These are phyloP conservation scores for Tetragonia tetragonoides DNA, from an alignment of 148 eudicot genomes.

Conservation along the genomic window DNA sequence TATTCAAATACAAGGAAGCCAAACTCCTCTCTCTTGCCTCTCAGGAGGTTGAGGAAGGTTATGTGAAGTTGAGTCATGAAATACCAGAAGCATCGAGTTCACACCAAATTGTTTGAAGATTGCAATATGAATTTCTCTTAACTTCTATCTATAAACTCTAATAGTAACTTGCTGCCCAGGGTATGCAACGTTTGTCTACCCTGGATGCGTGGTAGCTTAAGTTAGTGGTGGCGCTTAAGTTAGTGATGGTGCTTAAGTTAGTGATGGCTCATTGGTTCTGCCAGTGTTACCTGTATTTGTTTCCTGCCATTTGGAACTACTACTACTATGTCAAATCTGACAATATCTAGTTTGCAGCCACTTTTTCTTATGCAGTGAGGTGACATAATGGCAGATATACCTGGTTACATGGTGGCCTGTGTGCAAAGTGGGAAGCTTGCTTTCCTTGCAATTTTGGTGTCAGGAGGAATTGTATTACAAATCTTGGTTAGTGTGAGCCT, in stretches of 20 bases:
- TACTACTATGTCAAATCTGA: background rate
- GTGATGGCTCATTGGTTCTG: background rate
- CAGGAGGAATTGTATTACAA: slow-evolving; percentile 74
- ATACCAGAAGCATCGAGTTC: background rate
- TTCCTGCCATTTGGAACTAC: background rate
- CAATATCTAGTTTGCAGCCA: background rate
- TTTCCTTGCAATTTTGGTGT: slow-evolving; percentile 67
- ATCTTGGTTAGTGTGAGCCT: slow-evolving; percentile 52
- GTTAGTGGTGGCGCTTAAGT: background rate
- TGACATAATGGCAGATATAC: slow-evolving; percentile 64
- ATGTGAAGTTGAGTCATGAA: background rate
- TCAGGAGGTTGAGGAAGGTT: background rate
- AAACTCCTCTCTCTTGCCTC: background rate
- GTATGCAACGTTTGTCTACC: background rate
- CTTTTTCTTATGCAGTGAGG: slow-evolving; percentile 31
- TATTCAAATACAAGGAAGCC: background rate
- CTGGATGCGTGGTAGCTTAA: background rate
- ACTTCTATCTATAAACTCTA: no score
- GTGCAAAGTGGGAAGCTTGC: slow-evolving; percentile 80
- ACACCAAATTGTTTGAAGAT: background rate
- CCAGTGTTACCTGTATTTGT: background rate
- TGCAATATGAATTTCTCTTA: background rate
- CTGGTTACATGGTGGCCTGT: slow-evolving; percentile 58
- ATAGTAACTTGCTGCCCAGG: background rate
- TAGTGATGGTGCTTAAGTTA: background rate